A percentile compares a stretch with the other conserved stretches of the same genome.
These are phyloP conservation scores for Kuraishia capsulata DNA, from an alignment of 805 yeast genomes.

Conservation along the genomic window DNA sequence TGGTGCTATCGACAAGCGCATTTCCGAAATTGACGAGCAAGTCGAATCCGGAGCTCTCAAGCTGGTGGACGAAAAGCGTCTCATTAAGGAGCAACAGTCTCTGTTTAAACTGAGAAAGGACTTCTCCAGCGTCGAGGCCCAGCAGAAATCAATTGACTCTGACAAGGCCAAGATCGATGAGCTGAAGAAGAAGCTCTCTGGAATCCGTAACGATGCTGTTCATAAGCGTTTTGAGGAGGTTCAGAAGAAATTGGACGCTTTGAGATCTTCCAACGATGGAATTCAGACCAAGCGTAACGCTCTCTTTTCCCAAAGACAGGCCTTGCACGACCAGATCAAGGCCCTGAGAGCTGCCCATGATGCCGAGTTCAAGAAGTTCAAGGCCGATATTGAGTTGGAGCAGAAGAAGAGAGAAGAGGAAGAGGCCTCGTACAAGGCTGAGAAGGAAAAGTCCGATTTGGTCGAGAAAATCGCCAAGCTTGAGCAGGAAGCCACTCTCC, in stretches of 20 bases:
- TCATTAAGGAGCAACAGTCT: conserved; percentile 75
- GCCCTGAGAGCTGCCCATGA: conserved; percentile 66
- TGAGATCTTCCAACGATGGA: conserved; percentile 50
- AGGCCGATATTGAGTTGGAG: conserved; percentile 59
- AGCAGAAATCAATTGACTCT: conserved; percentile 70
- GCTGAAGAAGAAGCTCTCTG: conserved; percentile 59
- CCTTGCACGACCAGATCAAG: conserved; percentile 59
- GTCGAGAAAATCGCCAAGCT: conserved; percentile 57
- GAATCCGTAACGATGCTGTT: conserved; percentile 51
- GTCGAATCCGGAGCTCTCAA: conserved; percentile 74
- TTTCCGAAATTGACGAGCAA: conserved; percentile 56
- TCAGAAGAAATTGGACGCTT: conserved; percentile 61
- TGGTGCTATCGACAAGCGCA: conserved; percentile 61
- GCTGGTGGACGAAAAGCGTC: conserved; percentile 84
- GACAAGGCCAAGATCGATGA: conserved; percentile 71
- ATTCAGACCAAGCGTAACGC: conserved; percentile 58
- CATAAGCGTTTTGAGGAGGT: conserved; percentile 60
- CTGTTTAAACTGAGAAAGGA: conserved; percentile 77
- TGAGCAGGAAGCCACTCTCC: conserved; percentile 59
- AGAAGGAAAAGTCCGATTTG: conserved; percentile 40
- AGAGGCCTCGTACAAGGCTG: conserved; percentile 43
- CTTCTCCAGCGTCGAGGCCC: conserved; percentile 61
- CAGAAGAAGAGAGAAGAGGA: conserved; percentile 59
- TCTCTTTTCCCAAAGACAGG: conserved; percentile 57
- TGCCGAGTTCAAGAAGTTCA: conserved; percentile 65